Percentiles rank a stretch among this genome's conserved stretches.
Evolutionary conservation across 164 flowering plant genomes (phyloP).

Genomic region (Vitis rotundifolia): DNA sequence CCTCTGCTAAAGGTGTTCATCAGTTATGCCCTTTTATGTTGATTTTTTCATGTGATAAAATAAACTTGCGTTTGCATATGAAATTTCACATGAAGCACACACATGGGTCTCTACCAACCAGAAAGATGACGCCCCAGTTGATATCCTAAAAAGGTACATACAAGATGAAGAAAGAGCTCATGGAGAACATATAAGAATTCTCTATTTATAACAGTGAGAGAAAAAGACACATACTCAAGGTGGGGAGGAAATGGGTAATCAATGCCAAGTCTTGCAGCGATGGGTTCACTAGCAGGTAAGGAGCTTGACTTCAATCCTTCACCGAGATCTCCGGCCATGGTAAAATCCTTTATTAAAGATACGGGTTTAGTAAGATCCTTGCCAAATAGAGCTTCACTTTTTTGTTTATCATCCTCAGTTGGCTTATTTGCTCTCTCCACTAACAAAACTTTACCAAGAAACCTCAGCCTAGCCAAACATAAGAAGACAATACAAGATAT

Average conservation of each 20-base stretch:
- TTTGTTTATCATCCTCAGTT: conserved; percentile 20
- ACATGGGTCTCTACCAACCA: no score
- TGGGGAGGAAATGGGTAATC: conserved; percentile 96
- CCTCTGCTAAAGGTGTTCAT: no score
- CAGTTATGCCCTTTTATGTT: no score
- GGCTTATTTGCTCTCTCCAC: conserved; percentile 66
- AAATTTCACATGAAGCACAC: no score
- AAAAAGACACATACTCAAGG: conserved; percentile 65
- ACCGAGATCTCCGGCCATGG: conserved; percentile 17
- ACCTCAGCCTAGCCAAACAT: conserved; percentile 57
- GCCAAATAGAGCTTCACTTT: conserved; percentile 25
- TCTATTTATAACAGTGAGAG: background rate
- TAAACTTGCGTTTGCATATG: no score
- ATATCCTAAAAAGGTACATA: no score
- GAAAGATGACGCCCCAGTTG: no score
- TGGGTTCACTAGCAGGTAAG: conserved; percentile 53
- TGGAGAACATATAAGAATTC: background rate
- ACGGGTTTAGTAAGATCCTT: conserved; percentile 27
- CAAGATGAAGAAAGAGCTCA: background rate
- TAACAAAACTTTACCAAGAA: conserved; percentile 87
- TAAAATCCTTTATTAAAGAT: conserved; percentile 30
- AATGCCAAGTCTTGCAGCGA: conserved; percentile 85
- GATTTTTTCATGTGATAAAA: no score
- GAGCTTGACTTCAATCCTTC: conserved; percentile 31
- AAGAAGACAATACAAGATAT: background rate